A percentile compares a stretch with the other conserved stretches of the same genome.
Conservation (phyloP, 2,329 filamentous ascomycete genomes). For the Onygena corvina region DNA sequence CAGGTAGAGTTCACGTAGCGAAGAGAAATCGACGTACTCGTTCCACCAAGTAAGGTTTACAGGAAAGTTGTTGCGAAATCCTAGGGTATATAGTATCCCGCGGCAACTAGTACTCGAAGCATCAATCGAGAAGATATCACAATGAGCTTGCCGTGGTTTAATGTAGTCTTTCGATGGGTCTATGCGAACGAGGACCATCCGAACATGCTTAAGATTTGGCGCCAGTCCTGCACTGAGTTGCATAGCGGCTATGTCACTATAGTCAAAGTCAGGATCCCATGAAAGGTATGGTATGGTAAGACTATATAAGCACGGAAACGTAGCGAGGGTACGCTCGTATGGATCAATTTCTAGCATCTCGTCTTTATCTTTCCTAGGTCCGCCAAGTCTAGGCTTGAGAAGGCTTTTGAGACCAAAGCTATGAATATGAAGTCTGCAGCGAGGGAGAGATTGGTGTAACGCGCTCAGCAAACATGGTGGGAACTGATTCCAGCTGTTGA, state of each 20-base stretch:
- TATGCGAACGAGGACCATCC: not conserved
- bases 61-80: not conserved
- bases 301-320: slow-evolving; percentile 2
- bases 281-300: not conserved
- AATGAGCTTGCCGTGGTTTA: not conserved
- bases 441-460: not conserved
- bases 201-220: slow-evolving; percentile 1
- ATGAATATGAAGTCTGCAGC: slow-evolving; percentile 5
- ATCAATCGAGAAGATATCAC: not conserved
- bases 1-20: not conserved
- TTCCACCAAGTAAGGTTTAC: not conserved
- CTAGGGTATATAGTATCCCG: not conserved
- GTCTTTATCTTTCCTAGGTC: too few relatives aligned
- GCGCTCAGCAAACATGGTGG: slow-evolving; percentile 1
- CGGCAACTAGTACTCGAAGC: not conserved
- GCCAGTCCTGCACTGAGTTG: slow-evolving; percentile 1
- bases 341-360: not conserved
- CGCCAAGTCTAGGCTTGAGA: not conserved
- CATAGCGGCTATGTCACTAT: not conserved
- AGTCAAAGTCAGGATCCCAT: not conserved
- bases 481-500: not conserved
- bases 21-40: not conserved
- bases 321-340: slow-evolving; percentile 1
- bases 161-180: not conserved
- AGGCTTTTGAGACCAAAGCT: slow-evolving; percentile 1